Evolutionary conservation across 2,329 filamentous ascomycete species (phyloP), one percentile per base, ranked within the genome.

Genomic region (Calonectria montana): DNA sequence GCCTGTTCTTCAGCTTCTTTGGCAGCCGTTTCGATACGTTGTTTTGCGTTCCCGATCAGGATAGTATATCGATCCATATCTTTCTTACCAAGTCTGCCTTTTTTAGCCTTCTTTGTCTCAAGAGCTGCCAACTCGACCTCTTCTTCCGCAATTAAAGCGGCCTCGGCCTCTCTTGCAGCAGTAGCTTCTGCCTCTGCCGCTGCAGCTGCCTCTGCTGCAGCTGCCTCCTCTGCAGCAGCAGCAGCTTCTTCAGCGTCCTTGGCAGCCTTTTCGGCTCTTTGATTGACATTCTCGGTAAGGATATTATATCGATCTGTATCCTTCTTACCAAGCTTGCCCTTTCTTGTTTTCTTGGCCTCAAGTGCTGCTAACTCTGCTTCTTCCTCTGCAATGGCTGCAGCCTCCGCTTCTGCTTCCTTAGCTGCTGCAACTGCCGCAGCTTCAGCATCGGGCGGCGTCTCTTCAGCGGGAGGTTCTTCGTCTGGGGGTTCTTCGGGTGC

Each of bases 151-250:
- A 79, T 73, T 7, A 39, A 57, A 9, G 74, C 70, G 27, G 59
- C 69, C 18, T 69, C 69, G 3, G 83, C 83, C 74, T 87, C 88
- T 75, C 87, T 88, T 29, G 64, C 69, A 10, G 69, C 69, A 35
- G 65, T 45, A 12, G 82, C 81, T 50, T 84, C 85, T 12, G 87
- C 80, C 2, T 79, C 76, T 3, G 65, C 69, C 45, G 70, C 74
- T n/a, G 67, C 66, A 37, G 66, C 72, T 65, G 57, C 41, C 29
- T 47, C 65, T 21, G 53, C 55, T 23, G 50, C 82, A 13, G 79
- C 77, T 70, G 83, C 81, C 43, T 83, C 79, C 18, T 64, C 62
- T 7, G 67, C 67, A 21, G 72, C 70, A 9, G 53, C 53, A 39
- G 53, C 53, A 57, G 53, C 53, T 27, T 59, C 4, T 61, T 67